Evolutionary conservation across 768 basidiomycete genomes (phyloP).

Genomic region (Tylopilus balloui): DNA sequence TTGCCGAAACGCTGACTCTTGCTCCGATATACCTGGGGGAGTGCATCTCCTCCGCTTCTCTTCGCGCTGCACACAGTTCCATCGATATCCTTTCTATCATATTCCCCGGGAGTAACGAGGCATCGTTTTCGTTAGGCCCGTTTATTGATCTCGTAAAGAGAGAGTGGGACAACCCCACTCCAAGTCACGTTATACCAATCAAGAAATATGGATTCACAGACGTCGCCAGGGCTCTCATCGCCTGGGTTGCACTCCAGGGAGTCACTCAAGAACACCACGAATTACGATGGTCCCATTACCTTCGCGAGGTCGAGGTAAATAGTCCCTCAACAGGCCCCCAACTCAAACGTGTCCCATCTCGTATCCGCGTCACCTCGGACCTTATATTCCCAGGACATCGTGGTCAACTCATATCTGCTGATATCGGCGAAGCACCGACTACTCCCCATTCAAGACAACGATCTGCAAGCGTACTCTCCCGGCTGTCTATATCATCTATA

Average conservation of each 20-base stretch:
- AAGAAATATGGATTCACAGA: slow-evolving; percentile 61
- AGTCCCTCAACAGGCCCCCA: slow-evolving; percentile 35
- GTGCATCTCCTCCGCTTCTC: slow-evolving; percentile 69
- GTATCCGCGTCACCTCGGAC: slow-evolving; percentile 69
- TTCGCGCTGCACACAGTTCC: slow-evolving; percentile 70
- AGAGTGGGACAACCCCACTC: slow-evolving; percentile 62
- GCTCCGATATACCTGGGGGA: slow-evolving; percentile 73
- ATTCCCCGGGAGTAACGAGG: slow-evolving; percentile 72
- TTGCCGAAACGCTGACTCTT: slow-evolving; percentile 68
- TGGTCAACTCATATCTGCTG: slow-evolving; percentile 75
- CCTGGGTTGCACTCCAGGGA: slow-evolving; percentile 77
- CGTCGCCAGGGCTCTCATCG: slow-evolving; percentile 65
- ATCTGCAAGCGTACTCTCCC: slow-evolving; percentile 26
- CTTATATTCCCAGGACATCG: slow-evolving; percentile 60
- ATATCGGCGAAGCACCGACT: slow-evolving; percentile 61
- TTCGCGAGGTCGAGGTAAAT: slow-evolving; percentile 63
- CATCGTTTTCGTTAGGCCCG: slow-evolving; percentile 74
- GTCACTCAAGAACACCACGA: slow-evolving; percentile 82
- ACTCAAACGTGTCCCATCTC: slow-evolving; percentile 40
- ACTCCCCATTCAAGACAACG: slow-evolving; percentile 29
- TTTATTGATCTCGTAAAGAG: slow-evolving; percentile 77
- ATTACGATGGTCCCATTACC: slow-evolving; percentile 57
- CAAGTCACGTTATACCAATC: slow-evolving; percentile 50
- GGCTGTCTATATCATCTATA: slow-evolving; percentile 27
- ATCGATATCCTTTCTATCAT: slow-evolving; percentile 69